Evolutionary conservation across 2,329 filamentous ascomycete species (phyloP).

Genomic region (Sporothrix pseudoabietina): DNA sequence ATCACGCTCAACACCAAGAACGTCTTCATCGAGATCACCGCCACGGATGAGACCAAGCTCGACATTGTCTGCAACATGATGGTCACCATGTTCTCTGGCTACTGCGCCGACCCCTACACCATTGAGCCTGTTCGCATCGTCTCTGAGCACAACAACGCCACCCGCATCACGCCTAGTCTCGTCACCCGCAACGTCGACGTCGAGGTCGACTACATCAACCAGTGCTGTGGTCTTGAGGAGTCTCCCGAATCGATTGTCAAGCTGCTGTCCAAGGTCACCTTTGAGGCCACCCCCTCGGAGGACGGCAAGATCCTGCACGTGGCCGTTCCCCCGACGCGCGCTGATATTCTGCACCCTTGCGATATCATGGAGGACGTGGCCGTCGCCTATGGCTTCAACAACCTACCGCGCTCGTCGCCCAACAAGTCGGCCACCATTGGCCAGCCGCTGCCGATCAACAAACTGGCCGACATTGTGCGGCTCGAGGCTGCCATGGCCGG

Average conservation of each 20-base stretch:
- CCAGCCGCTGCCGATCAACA: slow-evolving; percentile 87
- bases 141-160: slow-evolving; percentile 86
- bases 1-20: slow-evolving; percentile 90
- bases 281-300: slow-evolving; percentile 73
- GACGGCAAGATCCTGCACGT: slow-evolving; percentile 75
- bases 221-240: slow-evolving; percentile 80
- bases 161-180: slow-evolving; percentile 78
- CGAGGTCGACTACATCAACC: slow-evolving; percentile 91
- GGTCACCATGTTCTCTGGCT: slow-evolving; percentile 94
- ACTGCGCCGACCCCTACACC: slow-evolving; percentile 85
- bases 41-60: slow-evolving; percentile 92
- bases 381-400: slow-evolving; percentile 97
- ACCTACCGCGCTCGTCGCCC: slow-evolving; percentile 82
- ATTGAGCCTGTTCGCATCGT: slow-evolving; percentile 92
- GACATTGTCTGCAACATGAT: slow-evolving; percentile 82
- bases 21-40: slow-evolving; percentile 93
- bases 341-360: slow-evolving; percentile 93
- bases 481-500: slow-evolving; percentile 89
- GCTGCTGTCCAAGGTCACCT: slow-evolving; percentile 86
- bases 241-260: slow-evolving; percentile 74
- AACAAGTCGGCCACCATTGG: slow-evolving; percentile 85
- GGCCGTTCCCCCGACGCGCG: slow-evolving; percentile 81
- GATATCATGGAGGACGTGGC: slow-evolving; percentile 99
- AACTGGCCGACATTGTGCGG: slow-evolving; percentile 88
- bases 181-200: slow-evolving; percentile 75